Base-by-base conservation (phyloP, 202 grass and related monocot species). In the Musa balbisiana region DNA sequence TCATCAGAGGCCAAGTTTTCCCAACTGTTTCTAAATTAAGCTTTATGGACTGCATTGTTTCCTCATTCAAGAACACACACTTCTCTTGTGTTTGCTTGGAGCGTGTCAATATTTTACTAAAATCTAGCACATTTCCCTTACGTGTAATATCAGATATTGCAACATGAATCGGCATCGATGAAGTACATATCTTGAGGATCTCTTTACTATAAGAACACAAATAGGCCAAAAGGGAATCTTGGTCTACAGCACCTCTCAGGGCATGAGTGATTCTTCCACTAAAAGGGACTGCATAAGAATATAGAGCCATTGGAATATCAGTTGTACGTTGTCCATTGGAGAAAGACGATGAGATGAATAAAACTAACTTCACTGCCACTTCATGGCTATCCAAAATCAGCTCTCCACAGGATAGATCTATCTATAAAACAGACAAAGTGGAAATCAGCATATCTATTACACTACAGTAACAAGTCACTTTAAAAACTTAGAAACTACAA, bases 281-380 rank as follows among this genome's bases (percentile, higher is more conserved):
- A 80, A 99, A 83, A 62, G 82, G 52, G 86, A 90, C 73, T 85
- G 89, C 83, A 90, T 85, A 87, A 78, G 81, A 86, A 82, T 88
- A 92, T 80, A 98, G 78, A 76, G 78, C 73, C 15, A 63, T 56
- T 21, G 89, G 95, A 76, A 86, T 92, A 82, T 92, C 76, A 54
- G 76, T 55, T 78, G 81, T 74, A 52, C 77, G 82, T 68, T 88
- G 78, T 60, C 87, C 71, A 73, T 83, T 73, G 79, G 82, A 88
- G 71, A 87, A 85, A 73, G 83, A 27, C 76, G 83, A 85, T 16
- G 85, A 90, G 70, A 98, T 84, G 79, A 85, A 94, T 53, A 94
- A 78, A 51, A 92, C 76, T 66, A 98, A 50, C 68, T 86, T 85
- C 79, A 83, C 88, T 77, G 90, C 86, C 23, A 90, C 78, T 66